Evolutionary conservation across 1,284 basidiomycete species (phyloP).

Genomic region (Mrakiaceae sp.): DNA sequence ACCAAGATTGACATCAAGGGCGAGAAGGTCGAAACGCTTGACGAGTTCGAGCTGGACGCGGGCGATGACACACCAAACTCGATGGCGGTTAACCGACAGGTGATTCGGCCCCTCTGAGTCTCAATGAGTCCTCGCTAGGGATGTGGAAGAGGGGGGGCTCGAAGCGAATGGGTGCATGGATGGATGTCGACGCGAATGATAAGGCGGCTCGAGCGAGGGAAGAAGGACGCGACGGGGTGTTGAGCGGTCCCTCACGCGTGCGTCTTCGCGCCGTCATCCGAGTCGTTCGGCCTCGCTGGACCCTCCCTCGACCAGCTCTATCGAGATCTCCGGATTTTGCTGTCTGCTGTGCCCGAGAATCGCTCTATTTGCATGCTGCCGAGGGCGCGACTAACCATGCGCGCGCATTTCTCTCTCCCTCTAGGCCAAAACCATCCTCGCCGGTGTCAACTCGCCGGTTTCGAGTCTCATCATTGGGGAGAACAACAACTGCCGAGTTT

Average conservation of each 20-base stretch:
- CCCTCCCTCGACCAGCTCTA: background rate
- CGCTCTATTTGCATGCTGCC: background rate
- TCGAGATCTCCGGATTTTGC: background rate
- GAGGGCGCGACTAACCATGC: background rate
- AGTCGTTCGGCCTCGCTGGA: slow-evolving; percentile 5
- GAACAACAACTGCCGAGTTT: slow-evolving; percentile 75
- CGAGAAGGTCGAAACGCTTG: slow-evolving; percentile 46
- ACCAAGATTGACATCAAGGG: slow-evolving; percentile 51
- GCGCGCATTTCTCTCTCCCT: slow-evolving; percentile 9
- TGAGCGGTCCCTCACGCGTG: too few species aligned
- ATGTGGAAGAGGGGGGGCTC: background rate
- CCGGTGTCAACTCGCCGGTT: slow-evolving; percentile 69
- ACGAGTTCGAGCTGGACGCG: slow-evolving; percentile 61
- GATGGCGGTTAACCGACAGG: slow-evolving; percentile 58
- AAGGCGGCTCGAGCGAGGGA: too few species aligned
- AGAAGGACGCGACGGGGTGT: too few species aligned
- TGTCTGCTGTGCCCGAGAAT: too few species aligned
- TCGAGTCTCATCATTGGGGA: slow-evolving; percentile 50
- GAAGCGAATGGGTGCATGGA: too few species aligned
- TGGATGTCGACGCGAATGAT: too few species aligned
- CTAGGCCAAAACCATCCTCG: slow-evolving; percentile 49
- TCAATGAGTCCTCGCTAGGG: slow-evolving; percentile 10
- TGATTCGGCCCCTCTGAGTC: slow-evolving; percentile 26
- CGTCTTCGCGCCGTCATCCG: too few species aligned
- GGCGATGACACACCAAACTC: slow-evolving; percentile 91